Conservation (phyloP, 1,284 basidiomycete species). For the Neotropicomus parvogracilis region DNA sequence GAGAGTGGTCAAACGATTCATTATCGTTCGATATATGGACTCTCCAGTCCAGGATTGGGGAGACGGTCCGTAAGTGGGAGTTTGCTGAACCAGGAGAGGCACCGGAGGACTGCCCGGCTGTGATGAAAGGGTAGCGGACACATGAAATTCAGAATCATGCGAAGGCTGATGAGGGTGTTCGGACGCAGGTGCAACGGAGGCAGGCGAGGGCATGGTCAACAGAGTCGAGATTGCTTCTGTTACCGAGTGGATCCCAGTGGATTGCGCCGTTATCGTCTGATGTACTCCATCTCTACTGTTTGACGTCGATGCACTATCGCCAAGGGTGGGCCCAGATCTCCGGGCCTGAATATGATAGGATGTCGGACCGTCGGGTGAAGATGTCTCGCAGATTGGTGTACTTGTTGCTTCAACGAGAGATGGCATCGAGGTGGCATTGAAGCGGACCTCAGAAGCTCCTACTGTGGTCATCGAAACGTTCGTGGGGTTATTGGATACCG, state of each 20-base stretch:
- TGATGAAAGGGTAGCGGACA: background rate
- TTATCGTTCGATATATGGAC: conserved; percentile 95
- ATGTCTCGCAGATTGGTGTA: background rate
- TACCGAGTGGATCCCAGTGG: conserved; percentile 12
- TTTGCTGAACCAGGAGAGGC: conserved; percentile 6
- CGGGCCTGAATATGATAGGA: background rate
- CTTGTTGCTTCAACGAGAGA: background rate
- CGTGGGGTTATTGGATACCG: conserved; percentile 2
- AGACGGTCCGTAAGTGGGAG: conserved; percentile 10
- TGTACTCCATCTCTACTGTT: conserved; percentile 1
- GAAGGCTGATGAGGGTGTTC: conserved; percentile 10
- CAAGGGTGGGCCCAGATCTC: background rate
- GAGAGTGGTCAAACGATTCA: conserved; percentile 84
- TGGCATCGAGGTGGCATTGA: background rate
- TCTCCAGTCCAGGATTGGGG: conserved; percentile 54
- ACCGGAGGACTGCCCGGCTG: conserved; percentile 3
- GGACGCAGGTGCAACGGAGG: background rate
- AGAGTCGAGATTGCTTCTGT: conserved; percentile 26
- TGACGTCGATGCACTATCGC: background rate
- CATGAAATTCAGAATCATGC: conserved; percentile 12
- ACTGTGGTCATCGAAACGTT: conserved; percentile 10
- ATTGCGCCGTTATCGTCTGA: background rate
- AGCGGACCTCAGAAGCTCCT: background rate
- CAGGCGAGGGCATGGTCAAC: conserved; percentile 10
- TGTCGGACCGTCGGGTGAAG: conserved; percentile 1